Evolutionary conservation across 108 stramenopile species (phyloP).

Genomic region (Stephanodiscus minutulus): DNA sequence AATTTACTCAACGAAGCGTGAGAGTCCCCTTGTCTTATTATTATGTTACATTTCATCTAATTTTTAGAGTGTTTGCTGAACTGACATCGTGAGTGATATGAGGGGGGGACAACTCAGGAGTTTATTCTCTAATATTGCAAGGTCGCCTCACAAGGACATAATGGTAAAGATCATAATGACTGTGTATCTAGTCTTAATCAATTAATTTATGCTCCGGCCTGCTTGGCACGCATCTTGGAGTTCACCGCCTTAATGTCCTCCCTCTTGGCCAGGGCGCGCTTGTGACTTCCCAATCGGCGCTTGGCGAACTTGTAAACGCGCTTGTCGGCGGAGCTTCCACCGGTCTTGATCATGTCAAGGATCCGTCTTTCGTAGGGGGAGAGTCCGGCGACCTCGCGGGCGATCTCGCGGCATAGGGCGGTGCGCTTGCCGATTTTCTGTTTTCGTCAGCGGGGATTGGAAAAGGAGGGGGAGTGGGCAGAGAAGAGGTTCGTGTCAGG

Average conservation of each 20-base stretch:
- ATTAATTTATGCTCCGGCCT: constrained; percentile 59
- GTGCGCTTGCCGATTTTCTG: constrained; percentile 83
- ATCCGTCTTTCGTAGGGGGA: constrained; percentile 98
- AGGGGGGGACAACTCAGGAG: too few species aligned
- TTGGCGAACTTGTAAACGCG: constrained; percentile 99
- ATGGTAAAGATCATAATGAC: too few species aligned
- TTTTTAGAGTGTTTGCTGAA: too few species aligned
- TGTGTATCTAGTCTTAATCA: not conserved
- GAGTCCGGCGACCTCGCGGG: constrained; percentile 97
- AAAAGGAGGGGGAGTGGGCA: not conserved
- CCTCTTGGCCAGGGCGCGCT: constrained; percentile 96
- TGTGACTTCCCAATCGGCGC: constrained; percentile 97
- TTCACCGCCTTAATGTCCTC: constrained; percentile 98
- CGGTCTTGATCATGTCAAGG: constrained; percentile 99
- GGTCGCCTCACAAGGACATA: too few species aligned
- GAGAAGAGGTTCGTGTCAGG: not conserved
- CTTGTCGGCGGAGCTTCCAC: constrained; percentile 97
- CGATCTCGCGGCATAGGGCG: constrained; percentile 84
- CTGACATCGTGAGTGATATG: too few species aligned
- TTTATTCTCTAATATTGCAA: too few species aligned
- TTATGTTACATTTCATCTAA: too few species aligned
- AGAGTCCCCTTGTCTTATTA: too few species aligned
- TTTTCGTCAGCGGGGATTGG: not conserved
- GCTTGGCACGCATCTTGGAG: constrained; percentile 85
- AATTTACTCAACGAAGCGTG: too few species aligned